phyloP scores from a whole-genome alignment of 2,329 filamentous ascomycete genomes.

The Tolypocladium endophyticum region DNA sequence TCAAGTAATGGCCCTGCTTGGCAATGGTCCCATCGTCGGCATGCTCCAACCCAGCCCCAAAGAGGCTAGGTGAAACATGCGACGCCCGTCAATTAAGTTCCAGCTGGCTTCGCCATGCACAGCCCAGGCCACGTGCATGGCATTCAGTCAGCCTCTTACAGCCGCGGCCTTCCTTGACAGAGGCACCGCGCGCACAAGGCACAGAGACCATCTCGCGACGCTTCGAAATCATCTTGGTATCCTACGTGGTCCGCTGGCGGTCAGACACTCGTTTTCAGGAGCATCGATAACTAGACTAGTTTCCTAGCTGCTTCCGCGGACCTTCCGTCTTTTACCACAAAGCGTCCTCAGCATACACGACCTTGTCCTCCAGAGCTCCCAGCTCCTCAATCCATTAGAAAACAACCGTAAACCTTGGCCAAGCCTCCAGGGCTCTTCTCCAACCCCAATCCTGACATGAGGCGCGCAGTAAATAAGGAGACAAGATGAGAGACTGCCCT shows the following conservation, averaged over 20 bases:
- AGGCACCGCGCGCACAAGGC: background rate
- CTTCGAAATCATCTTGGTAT: background rate
- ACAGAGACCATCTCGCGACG: background rate
- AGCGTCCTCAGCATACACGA: background rate
- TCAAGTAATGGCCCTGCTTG: background rate
- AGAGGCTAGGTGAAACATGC: background rate
- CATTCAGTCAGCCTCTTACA: background rate
- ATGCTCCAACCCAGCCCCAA: background rate
- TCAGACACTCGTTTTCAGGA: background rate
- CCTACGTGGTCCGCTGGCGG: background rate
- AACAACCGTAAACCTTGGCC: slow-evolving; percentile 10
- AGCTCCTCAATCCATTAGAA: slow-evolving; percentile 6
- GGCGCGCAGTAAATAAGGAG: slow-evolving; percentile 6
- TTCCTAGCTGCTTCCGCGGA: background rate
- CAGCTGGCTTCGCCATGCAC: background rate
- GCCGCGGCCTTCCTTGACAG: background rate
- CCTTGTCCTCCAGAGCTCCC: background rate
- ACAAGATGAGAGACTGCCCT: slow-evolving; percentile 11
- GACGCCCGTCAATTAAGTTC: background rate
- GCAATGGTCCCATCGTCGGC: background rate
- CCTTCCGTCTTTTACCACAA: background rate
- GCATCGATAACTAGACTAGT: background rate
- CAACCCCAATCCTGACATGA: slow-evolving; percentile 1
- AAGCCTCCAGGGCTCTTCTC: slow-evolving; percentile 23
- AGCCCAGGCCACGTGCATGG: background rate